These are phyloP conservation scores for Glycine latifolia DNA, from an alignment of 306 rosid genomes.

Conservation along the genomic window DNA sequence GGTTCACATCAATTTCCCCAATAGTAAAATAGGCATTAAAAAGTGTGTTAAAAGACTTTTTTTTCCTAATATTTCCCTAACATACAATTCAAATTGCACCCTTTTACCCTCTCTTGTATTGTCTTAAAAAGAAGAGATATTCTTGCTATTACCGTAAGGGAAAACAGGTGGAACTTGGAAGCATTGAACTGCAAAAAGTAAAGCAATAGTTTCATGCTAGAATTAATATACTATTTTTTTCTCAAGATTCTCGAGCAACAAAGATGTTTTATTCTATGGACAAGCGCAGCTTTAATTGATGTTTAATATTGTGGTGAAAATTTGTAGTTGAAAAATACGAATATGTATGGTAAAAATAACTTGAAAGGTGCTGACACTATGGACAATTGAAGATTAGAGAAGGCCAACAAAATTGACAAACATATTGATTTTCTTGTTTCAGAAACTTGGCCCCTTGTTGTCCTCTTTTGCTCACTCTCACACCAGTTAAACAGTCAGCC, in stretches of 20 bases:
- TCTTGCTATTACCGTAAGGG: not conserved
- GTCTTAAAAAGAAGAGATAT: not conserved
- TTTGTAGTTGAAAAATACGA: not conserved
- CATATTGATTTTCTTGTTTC: not conserved
- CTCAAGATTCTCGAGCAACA: not conserved
- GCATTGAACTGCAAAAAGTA: not conserved
- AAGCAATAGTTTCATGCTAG: not conserved
- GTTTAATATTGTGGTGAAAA: not conserved
- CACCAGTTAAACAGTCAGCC: no score
- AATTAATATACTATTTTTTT: not conserved
- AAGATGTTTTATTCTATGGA: not conserved
- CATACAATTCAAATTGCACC: not conserved
- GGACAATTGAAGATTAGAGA: not conserved
- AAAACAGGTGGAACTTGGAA: slow-evolving; percentile 12
- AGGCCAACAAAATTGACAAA: not conserved
- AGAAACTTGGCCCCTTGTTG: slow-evolving; percentile 1
- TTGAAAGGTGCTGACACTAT: not conserved
- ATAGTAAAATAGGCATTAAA: not conserved
- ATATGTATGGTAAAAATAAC: not conserved
- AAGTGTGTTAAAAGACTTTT: not conserved
- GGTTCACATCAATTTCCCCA: not conserved
- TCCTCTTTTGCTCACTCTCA: not conserved
- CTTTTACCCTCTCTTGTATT: not conserved
- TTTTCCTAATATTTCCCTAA: not conserved
- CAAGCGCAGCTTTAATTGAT: not conserved